A percentile compares a stretch with the other conserved stretches of the same genome.
These are phyloP conservation scores for Moesziomyces antarcticus DNA, from an alignment of 1,284 basidiomycete genomes.

Conservation along the genomic window DNA sequence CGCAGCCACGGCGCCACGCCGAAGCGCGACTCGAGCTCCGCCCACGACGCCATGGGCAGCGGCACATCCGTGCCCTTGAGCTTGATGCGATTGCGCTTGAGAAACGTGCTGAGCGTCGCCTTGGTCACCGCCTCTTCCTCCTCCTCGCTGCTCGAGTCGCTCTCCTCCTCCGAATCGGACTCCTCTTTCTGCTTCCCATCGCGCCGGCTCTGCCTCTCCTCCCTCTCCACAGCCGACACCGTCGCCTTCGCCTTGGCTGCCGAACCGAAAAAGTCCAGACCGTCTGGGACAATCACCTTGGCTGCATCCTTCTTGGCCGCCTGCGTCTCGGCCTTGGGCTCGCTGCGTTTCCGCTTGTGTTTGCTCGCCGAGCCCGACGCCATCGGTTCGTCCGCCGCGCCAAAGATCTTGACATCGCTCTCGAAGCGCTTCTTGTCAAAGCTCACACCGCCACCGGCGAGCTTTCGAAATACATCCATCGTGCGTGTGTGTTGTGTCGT, in stretches of 20 bases:
- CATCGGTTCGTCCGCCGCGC: constrained; percentile 11
- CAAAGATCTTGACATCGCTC: constrained; percentile 79
- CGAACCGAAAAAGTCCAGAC: constrained; percentile 57
- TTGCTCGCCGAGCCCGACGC: constrained; percentile 3
- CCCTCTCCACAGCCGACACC: constrained; percentile 57
- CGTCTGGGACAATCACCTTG: constrained; percentile 48
- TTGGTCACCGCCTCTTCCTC: constrained; percentile 40
- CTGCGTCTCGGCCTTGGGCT: neutral
- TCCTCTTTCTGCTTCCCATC: constrained; percentile 23
- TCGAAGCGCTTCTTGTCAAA: constrained; percentile 84
- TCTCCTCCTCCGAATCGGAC: constrained; percentile 17
- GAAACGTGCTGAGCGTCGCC: constrained; percentile 55
- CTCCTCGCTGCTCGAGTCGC: neutral
- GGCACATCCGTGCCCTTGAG: constrained; percentile 68
- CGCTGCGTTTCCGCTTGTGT: constrained; percentile 11
- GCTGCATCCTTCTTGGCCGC: constrained; percentile 6
- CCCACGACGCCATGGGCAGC: constrained; percentile 65
- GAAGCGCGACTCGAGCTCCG: constrained; percentile 58
- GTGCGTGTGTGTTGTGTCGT: neutral
- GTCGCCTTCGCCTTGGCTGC: constrained; percentile 69
- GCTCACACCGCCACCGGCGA: constrained; percentile 55
- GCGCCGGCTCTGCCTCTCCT: constrained; percentile 13
- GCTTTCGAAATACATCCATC: constrained; percentile 67
- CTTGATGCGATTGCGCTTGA: constrained; percentile 65
- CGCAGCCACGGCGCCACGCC: constrained; percentile 48